Conservation (phyloP, 305 asterid species). For the Solanum hybrid region DNA sequence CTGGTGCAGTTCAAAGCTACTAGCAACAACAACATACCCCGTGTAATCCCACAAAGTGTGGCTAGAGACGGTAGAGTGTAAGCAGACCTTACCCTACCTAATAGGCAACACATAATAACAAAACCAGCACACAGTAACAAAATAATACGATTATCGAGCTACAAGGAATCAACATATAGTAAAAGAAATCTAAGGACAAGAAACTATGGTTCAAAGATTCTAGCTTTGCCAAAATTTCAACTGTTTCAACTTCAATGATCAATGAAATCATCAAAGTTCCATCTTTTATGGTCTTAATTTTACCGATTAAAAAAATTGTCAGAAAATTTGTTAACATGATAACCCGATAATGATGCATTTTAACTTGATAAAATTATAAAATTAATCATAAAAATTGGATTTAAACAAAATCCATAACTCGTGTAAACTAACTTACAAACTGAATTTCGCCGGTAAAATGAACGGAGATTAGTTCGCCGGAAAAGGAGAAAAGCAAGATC, state of each 20-base stretch:
- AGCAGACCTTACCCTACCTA: no score
- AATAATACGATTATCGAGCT: no score
- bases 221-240: no score
- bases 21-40: background rate
- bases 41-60: background rate
- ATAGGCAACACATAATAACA: no score
- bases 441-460: background rate
- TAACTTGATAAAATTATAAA: background rate
- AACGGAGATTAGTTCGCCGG: background rate
- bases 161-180: no score
- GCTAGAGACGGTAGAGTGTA: no score
- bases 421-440: background rate
- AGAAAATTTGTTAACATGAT: background rate
- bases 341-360: background rate
- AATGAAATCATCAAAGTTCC: background rate
- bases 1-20: background rate
- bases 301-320: background rate
- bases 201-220: no score
- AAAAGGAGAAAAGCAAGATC: background rate
- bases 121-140: no score
- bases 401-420: background rate
- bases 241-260: background rate
- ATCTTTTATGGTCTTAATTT: background rate
- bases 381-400: background rate
- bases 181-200: no score